Percentiles rank a stretch among this genome's conserved stretches.
Conservation (phyloP, 768 basidiomycete species). For the Serendipita sp. region DNA sequence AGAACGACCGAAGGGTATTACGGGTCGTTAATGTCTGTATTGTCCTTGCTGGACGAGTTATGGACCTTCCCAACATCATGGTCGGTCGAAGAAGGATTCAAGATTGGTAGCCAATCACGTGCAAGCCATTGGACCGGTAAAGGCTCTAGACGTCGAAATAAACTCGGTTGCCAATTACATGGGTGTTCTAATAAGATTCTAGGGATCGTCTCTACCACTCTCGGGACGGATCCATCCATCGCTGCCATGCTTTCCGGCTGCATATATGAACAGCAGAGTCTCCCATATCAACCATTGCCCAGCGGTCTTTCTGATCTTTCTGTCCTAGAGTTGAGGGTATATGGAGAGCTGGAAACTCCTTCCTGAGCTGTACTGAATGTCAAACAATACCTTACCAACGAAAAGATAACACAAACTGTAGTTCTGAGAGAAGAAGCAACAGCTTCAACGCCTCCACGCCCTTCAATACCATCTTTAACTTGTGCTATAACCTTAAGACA, state of each 20-base stretch:
- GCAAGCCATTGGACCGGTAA: not conserved
- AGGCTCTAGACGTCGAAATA: not conserved
- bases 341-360: constrained; percentile 36
- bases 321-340: constrained; percentile 49
- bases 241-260: constrained; percentile 45
- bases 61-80: not conserved
- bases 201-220: not conserved
- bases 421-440: constrained; percentile 55
- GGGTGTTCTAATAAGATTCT: not conserved
- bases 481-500: constrained; percentile 15
- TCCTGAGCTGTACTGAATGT: constrained; percentile 31
- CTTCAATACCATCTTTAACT: constrained; percentile 78
- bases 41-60: not conserved
- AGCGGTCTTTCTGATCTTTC: constrained; percentile 41
- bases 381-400: not conserved
- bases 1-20: constrained; percentile 33
- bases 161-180: not conserved
- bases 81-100: not conserved
- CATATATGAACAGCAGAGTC: constrained; percentile 66
- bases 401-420: constrained; percentile 31
- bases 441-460: constrained; percentile 58
- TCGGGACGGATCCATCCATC: constrained; percentile 34
- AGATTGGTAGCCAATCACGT: not conserved
- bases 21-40: not conserved
- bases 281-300: constrained; percentile 74